A percentile compares a stretch with the other conserved stretches of the same genome.
Evolutionary conservation across 345 rosid species (phyloP).

Genomic region (Camelina sativa): DNA sequence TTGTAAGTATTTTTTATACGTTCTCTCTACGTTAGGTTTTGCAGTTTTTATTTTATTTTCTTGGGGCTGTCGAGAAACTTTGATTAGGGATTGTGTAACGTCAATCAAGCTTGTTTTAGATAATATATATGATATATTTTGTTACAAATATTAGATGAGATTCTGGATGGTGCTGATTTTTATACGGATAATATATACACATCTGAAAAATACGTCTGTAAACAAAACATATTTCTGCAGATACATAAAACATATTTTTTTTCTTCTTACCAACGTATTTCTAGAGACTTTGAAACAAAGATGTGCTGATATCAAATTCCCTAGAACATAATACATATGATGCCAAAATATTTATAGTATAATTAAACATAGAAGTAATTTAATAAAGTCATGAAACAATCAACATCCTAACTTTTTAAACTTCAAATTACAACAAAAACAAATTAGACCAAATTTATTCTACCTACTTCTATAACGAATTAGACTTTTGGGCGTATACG

Average conservation of each 20-base stretch:
- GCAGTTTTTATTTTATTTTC: neutral
- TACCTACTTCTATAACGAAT: neutral
- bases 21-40: constrained; percentile 1
- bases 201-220: neutral
- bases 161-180: neutral
- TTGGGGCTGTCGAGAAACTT: neutral
- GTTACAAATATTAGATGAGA: neutral
- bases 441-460: neutral
- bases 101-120: neutral
- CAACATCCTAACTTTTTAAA: constrained; percentile 8
- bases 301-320: neutral
- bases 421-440: neutral
- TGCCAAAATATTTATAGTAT: neutral
- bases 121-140: neutral
- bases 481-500: constrained; percentile 6
- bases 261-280: neutral
- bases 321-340: neutral
- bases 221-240: neutral
- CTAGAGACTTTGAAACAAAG: neutral
- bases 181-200: too few relatives aligned
- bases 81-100: neutral
- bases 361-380: neutral
- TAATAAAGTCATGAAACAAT: neutral
- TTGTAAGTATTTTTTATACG: constrained; percentile 28
- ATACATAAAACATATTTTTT: neutral